Percentiles rank a stretch among this genome's conserved stretches.
These are phyloP conservation scores for Ceratobasidium sp. DNA, from an alignment of 1,284 basidiomycete species.

Conservation along the genomic window DNA sequence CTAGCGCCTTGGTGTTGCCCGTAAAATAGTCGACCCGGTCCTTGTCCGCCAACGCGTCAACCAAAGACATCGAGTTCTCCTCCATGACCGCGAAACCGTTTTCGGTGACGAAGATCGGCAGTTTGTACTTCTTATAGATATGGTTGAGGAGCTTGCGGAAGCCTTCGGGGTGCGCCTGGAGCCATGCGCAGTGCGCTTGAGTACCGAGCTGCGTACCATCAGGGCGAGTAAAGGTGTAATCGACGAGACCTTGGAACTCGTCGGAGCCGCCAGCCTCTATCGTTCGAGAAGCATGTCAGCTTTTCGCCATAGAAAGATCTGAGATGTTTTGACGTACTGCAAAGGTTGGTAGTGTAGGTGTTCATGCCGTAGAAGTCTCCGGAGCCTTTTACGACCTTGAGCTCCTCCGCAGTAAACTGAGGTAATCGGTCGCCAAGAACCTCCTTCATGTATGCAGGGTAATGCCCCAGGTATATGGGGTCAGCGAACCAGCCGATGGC, in stretches of 20 bases:
- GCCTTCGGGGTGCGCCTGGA: constrained; percentile 70
- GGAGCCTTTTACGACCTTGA: constrained; percentile 69
- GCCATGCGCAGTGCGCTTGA: constrained; percentile 71
- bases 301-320: constrained; percentile 21
- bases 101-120: constrained; percentile 76
- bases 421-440: constrained; percentile 74
- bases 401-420: constrained; percentile 69
- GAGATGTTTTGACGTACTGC: constrained; percentile 59
- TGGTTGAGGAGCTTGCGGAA: constrained; percentile 76
- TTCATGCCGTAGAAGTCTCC: constrained; percentile 79
- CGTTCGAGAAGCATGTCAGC: not conserved
- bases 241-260: constrained; percentile 72
- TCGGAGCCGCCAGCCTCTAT: constrained; percentile 69
- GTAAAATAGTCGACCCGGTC: constrained; percentile 76
- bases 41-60: constrained; percentile 69
- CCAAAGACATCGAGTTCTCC: constrained; percentile 64
- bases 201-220: constrained; percentile 75
- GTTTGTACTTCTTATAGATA: constrained; percentile 73
- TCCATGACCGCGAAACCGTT: constrained; percentile 78
- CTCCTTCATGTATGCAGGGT: constrained; percentile 69
- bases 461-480: constrained; percentile 77
- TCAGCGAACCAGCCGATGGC: constrained; percentile 71
- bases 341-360: constrained; percentile 77
- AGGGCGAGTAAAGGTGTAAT: constrained; percentile 68
- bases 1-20: constrained; percentile 68